phyloP scores from a whole-genome alignment of 495 filamentous ascomycete genomes.

The Parathielavia hyrcaniae region DNA sequence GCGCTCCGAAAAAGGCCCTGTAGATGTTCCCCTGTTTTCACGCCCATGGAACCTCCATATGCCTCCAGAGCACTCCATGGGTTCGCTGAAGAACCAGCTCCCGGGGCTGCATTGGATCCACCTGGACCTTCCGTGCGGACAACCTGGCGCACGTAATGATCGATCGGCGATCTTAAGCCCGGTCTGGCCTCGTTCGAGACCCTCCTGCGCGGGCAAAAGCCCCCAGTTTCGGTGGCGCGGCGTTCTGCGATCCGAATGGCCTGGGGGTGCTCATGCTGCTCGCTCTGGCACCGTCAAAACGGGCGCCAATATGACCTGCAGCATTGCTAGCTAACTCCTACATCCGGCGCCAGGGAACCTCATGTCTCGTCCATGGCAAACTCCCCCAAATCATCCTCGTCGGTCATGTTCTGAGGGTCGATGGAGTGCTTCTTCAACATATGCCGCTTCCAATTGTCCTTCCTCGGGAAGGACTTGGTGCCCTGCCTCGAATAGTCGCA shows the following conservation, averaged over 20 bases:
- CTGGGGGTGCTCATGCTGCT: not conserved
- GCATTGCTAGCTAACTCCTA: no score
- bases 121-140: no score
- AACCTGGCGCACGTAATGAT: no score
- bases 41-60: no score
- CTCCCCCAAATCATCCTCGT: conserved; percentile 26
- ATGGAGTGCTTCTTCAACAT: conserved; percentile 46
- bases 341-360: not conserved
- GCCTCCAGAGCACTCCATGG: no score
- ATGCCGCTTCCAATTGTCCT: conserved; percentile 49
- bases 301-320: not conserved
- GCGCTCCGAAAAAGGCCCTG: no score
- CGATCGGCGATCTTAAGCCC: not conserved
- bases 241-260: not conserved
- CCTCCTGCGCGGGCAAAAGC: not conserved
- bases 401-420: conserved; percentile 27
- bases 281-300: not conserved
- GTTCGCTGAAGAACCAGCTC: no score
- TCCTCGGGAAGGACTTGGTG: conserved; percentile 46
- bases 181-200: not conserved
- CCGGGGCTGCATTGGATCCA: no score
- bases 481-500: conserved; percentile 43
- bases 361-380: conserved; percentile 17
- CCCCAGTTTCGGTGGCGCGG: not conserved
- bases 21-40: no score